Conservation (phyloP, 2,329 filamentous ascomycete species). For the Colletotrichum tofieldiae region DNA sequence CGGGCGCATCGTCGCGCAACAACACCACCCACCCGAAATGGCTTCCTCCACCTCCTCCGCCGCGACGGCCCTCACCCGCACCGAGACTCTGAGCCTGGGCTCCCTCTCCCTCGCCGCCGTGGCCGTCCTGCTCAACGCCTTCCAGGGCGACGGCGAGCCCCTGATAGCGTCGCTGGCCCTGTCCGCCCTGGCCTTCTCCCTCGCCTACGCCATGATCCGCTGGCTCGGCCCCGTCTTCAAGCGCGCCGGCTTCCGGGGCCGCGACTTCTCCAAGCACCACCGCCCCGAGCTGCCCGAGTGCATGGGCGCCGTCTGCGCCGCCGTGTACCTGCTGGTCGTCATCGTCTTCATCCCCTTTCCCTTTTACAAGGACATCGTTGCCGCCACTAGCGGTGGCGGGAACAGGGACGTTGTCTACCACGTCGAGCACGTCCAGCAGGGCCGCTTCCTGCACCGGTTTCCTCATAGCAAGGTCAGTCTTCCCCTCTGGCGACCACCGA, state of each 20-base stretch:
- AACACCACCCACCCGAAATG: slow-evolving; percentile 43
- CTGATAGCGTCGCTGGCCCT: slow-evolving; percentile 91
- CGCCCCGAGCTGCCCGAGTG: slow-evolving; percentile 90
- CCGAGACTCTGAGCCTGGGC: slow-evolving; percentile 70
- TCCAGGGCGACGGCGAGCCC: slow-evolving; percentile 89
- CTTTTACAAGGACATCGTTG: slow-evolving; percentile 98
- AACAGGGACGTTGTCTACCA: slow-evolving; percentile 89
- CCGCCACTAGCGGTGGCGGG: slow-evolving; percentile 92
- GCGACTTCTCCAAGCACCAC: slow-evolving; percentile 82
- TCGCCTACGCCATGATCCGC: slow-evolving; percentile 87
- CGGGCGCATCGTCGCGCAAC: slow-evolving; percentile 4
- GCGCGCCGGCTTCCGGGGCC: slow-evolving; percentile 88
- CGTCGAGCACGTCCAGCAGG: slow-evolving; percentile 81
- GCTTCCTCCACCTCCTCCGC: slow-evolving; percentile 49
- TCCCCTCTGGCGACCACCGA: neutral
- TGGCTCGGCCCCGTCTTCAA: slow-evolving; percentile 96
- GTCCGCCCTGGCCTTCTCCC: slow-evolving; percentile 86
- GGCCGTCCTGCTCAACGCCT: slow-evolving; percentile 83
- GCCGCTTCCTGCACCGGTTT: slow-evolving; percentile 90
- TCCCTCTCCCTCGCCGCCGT: slow-evolving; percentile 79
- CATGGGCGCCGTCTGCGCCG: slow-evolving; percentile 94
- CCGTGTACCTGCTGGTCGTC: slow-evolving; percentile 90
- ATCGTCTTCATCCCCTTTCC: slow-evolving; percentile 97
- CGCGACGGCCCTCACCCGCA: slow-evolving; percentile 63
- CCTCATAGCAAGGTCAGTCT: slow-evolving; percentile 87